Evolutionary conservation across 768 basidiomycete species (phyloP), one percentile per base, ranked within the genome.

Genomic region (Pisolithus albus): DNA sequence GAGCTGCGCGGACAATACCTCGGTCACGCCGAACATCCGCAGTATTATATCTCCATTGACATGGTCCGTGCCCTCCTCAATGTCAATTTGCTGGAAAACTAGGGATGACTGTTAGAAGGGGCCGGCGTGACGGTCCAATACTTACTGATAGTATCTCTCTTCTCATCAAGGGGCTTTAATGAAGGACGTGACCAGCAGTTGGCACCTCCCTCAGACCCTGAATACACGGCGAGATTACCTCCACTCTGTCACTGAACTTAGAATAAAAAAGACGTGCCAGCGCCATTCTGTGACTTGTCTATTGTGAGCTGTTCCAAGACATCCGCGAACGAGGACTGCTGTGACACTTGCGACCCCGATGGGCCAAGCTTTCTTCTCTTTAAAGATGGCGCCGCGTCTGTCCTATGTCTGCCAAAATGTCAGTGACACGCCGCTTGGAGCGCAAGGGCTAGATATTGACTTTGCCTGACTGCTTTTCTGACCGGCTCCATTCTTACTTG

Each of bases 1-100:
- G 50, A 3, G 5, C 37, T 43, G 30, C 32, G 50, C 47, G 30
- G 49, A 48, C 54, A 68, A 38, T 47, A 88, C 92, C 74, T 93
- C 76, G 2, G 92, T 97, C 7, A 97, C 88, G 36, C 96, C 96
- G 66, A 85, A 98, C 74, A 97, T 82, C 46, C 92, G 77, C 15
- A 82, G 59, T 50, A 70, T 67, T 5, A 82, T 69, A 10, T 58
- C 69, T 8, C 75, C 73, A 2, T 70, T 69, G 4, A 64, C 65
- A 7, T 62, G 62, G 30, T 78, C 77, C 5, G 70, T 70, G 11
- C 83, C 76, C 51, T 84, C 78, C 56, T 95, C 92, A 7, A 98
- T 77, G 56, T 98, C 96, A 52, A 95, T 94, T 68, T 98, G 96
- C 66, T 99, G 96, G 61, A 98, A 98, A 16, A 88, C 92, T 94